Evolutionary conservation across 108 stramenopile genomes (phyloP).

Genomic region (Skeletonema grethae): DNA sequence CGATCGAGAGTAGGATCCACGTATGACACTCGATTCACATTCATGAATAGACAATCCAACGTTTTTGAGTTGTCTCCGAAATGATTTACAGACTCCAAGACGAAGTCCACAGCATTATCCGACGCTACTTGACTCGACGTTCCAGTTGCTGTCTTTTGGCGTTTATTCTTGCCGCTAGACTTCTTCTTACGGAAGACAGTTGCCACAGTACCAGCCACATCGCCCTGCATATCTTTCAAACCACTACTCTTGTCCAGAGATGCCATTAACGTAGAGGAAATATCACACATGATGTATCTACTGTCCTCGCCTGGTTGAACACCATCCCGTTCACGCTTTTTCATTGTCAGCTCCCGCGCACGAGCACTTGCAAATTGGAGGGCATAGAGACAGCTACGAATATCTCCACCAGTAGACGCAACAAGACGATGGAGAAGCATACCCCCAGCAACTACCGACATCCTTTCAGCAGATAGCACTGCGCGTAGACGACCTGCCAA

Average conservation of each 20-base stretch:
- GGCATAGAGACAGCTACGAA: conserved; percentile 91
- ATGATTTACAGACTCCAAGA: conserved; percentile 51
- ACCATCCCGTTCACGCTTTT: conserved; percentile 32
- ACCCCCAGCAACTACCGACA: conserved; percentile 53
- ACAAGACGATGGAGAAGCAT: conserved; percentile 74
- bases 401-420: conserved; percentile 76
- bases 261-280: conserved; percentile 53
- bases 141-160: conserved; percentile 20
- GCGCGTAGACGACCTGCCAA: conserved; percentile 83
- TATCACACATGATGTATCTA: conserved; percentile 44
- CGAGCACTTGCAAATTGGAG: conserved; percentile 88
- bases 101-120: conserved; percentile 27
- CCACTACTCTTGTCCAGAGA: conserved; percentile 63
- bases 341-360: conserved; percentile 41
- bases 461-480: conserved; percentile 69
- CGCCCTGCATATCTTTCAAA: conserved; percentile 77
- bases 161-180: conserved; percentile 14
- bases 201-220: conserved; percentile 61
- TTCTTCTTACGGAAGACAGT: conserved; percentile 69
- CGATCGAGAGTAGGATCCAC: conserved; percentile 84
- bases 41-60: conserved; percentile 73
- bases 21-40: conserved; percentile 68
- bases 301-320: conserved; percentile 10
- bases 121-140: not conserved
- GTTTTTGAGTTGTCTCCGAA: conserved; percentile 75